Evolutionary conservation across 306 rosid species (phyloP), one percentile per base, ranked within the genome.

Genomic region (Crataegus laevigata): DNA sequence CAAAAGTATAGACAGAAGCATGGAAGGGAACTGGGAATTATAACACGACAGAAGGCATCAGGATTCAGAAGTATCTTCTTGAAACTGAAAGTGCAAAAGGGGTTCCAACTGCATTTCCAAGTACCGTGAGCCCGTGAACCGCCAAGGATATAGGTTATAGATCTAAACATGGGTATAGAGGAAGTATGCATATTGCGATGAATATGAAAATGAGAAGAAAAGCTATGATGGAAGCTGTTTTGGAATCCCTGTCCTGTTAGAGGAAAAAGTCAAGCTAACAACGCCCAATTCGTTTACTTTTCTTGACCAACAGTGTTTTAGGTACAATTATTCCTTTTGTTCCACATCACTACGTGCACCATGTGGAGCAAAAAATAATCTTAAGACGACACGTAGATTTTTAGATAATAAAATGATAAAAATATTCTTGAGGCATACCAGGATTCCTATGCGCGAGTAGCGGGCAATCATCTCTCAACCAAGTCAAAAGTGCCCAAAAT

Each of bases 11-110:
- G 50, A 75, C 57, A 45, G 38, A 72, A 67, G 65, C 28, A 51
- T 82, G 17, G 34, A 26, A 58, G 54, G 68, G 60, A 75, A 77
- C 66, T 50, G 50, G 73, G 21, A 50, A 58, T 58, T 25, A 5
- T 32, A 67, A 55, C 71, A 64, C 32, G 42, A n/a, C 43, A n/a
- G n/a, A n/a, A 68, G 43, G 72, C 51, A 55, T n/a, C n/a, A n/a
- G n/a, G n/a, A n/a, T n/a, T 67, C 34, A 25, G 32, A 52, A 28
- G 6, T 14, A 25, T 60, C 8, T 22, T 13, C 28, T 57, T 38
- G 8, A 8, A 26, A 71, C 34, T 54, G 13, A 64, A 32, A 52
- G 11, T 52, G 29, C 18, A 54, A 67, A 28, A 17, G 11, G 19
- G 30, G 10, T 47, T 43, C 25, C 24, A 52, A 29, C 15, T 30